Percentiles rank a stretch among this genome's conserved stretches.
phyloP scores from a whole-genome alignment of 805 yeast species.

The Myxozyma sirexii region DNA sequence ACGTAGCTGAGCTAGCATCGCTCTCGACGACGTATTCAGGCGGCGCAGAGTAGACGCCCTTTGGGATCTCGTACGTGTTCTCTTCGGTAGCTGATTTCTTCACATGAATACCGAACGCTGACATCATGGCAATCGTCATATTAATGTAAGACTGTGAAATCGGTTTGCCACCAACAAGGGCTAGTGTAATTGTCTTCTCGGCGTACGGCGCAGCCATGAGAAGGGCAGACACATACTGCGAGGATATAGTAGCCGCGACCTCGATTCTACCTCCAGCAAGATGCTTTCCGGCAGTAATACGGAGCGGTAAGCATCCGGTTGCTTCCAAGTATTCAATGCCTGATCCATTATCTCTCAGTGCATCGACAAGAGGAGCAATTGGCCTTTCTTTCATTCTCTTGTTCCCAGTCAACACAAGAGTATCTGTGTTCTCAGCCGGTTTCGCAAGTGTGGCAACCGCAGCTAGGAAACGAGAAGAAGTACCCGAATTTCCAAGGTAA shows the following conservation, averaged over 20 bases:
- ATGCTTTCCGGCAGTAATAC: constrained; percentile 66
- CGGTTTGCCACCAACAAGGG: constrained; percentile 94
- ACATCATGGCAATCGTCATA: constrained; percentile 97
- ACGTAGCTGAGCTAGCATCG: constrained; percentile 97
- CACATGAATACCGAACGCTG: constrained; percentile 80
- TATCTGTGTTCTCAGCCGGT: constrained; percentile 46
- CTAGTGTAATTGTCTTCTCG: constrained; percentile 77
- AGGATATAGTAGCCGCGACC: constrained; percentile 92
- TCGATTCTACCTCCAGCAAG: constrained; percentile 90
- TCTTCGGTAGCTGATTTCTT: constrained; percentile 67
- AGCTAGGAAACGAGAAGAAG: constrained; percentile 93
- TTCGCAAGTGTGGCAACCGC: constrained; percentile 81
- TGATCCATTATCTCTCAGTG: constrained; percentile 80
- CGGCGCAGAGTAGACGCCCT: constrained; percentile 79
- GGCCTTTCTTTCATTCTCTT: constrained; percentile 98
- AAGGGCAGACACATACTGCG: constrained; percentile 94
- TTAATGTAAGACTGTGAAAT: constrained; percentile 93
- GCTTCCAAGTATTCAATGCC: constrained; percentile 68
- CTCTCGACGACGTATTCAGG: constrained; percentile 86
- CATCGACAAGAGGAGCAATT: constrained; percentile 93
- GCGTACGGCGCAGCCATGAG: constrained; percentile 99
- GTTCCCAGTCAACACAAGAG: constrained; percentile 83
- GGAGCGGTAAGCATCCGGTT: constrained; percentile 84
- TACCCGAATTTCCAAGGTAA: constrained; percentile 96
- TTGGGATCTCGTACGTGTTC: constrained; percentile 88